Conservation (phyloP, 768 basidiomycete genomes). For the Lyophyllum decastes region DNA sequence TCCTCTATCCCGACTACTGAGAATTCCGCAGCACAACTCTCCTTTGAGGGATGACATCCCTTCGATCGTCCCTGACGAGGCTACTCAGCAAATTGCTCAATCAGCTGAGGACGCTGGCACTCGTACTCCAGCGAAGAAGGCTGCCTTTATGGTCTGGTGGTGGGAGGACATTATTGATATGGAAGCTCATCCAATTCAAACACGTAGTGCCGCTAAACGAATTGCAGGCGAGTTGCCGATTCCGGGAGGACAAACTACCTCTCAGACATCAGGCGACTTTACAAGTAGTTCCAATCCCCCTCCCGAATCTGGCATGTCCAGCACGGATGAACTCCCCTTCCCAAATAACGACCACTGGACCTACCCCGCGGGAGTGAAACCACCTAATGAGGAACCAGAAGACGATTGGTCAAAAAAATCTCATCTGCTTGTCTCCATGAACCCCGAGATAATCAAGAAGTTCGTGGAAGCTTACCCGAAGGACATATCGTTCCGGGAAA, state of each 20-base stretch:
- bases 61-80: background rate
- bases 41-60: conserved; percentile 11
- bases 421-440: background rate
- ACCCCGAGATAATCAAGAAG: background rate
- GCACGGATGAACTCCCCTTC: background rate
- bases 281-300: too few species aligned
- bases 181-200: background rate
- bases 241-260: background rate
- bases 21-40: conserved; percentile 17
- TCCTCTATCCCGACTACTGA: conserved; percentile 19
- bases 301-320: too few species aligned
- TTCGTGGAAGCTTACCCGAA: background rate
- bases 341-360: background rate
- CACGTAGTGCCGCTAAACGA: background rate
- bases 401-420: background rate
- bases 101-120: background rate
- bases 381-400: background rate
- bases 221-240: background rate
- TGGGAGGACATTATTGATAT: conserved; percentile 22
- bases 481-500: background rate
- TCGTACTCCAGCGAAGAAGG: conserved; percentile 14
- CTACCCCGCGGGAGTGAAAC: background rate
- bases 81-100: background rate
- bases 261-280: too few species aligned
- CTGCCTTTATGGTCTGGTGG: conserved; percentile 19